Base-by-base conservation (phyloP, 768 basidiomycete species). In the Lenzites betulinus region DNA sequence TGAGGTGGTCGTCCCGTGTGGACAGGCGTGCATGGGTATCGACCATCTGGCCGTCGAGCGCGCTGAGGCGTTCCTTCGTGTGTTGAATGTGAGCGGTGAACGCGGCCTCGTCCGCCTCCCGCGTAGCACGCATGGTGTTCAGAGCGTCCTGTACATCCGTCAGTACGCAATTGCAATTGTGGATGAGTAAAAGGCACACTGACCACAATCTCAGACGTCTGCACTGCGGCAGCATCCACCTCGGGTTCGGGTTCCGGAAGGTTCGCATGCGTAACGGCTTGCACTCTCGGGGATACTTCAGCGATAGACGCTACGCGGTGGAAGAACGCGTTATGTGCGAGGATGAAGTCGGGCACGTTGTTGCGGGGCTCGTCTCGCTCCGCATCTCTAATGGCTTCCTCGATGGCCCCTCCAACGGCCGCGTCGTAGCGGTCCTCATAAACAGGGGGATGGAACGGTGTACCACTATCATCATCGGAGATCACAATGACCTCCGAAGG, bases 61-160 rank as follows among this genome's bases (percentile, higher is more conserved):
- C 71, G 42, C 67, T 63, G 20, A 82, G 69, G 65, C 76, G 78
- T 20, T 74, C 74, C 8, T 77, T 71, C 23, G 79, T 75, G 28
- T 74, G 67, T 46, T 76, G 72, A 1, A 79, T 56, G 54, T 67
- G 64, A 75, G 77, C 18, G 53, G 80, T 78, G 69, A 79, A 80
- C 16, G 77, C 54, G 11, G 33, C 43, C 23, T 67, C 66, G 42
- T 63, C 54, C 74, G 77, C 76, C 55, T 74, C 75, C 12, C 77
- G 70, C 51, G 78, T 76, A 15, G 56, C 46, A 12, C 79, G 76
- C 9, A 82, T 75, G 56, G 74, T 74, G 16, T 64, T 57, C 1
- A 82, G 71, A 47, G 79, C 78, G 49, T 41, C 53, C 67, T 68
- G 11, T n/a, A 26, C 7, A 5, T 12, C 3, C 11, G 38, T 63